Evolutionary conservation across 306 rosid species (phyloP).

Genomic region (Lathyrus tuberosus): DNA sequence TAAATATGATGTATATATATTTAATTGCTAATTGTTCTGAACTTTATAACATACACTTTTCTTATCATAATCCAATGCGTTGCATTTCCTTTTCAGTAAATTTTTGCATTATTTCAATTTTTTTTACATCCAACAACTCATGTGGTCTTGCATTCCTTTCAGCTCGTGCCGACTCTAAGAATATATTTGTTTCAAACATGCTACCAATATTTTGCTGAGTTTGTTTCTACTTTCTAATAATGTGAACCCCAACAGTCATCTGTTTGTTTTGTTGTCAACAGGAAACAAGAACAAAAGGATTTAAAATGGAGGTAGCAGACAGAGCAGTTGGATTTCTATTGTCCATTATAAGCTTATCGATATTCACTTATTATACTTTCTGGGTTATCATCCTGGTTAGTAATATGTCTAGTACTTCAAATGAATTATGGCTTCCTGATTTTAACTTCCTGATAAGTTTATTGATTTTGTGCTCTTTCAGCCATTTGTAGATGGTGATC

Average conservation of each 20-base stretch:
- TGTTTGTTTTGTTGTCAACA: constrained; percentile 39
- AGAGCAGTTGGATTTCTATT: constrained; percentile 81
- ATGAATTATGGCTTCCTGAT: not conserved
- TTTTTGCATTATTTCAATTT: not conserved
- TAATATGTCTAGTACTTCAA: constrained; percentile 26
- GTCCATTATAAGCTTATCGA: constrained; percentile 69
- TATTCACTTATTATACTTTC: constrained; percentile 88
- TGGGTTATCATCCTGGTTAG: constrained; percentile 95
- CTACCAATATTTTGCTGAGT: constrained; percentile 13
- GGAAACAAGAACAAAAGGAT: constrained; percentile 44
- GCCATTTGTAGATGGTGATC: constrained; percentile 95
- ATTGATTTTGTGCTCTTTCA: constrained; percentile 50
- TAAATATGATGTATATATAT: not conserved
- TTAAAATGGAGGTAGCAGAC: constrained; percentile 81
- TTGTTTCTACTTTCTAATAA: constrained; percentile 16
- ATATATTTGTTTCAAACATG: not conserved
- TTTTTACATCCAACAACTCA: not conserved
- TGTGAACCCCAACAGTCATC: constrained; percentile 17
- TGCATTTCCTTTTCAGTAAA: not conserved
- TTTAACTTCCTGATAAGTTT: constrained; percentile 20
- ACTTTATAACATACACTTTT: too few relatives aligned
- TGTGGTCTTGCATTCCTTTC: constrained; percentile 12
- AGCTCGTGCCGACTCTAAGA: not conserved
- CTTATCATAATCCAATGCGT: too few relatives aligned
- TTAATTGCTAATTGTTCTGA: not conserved